Evolutionary conservation across 2,329 filamentous ascomycete genomes (phyloP), one percentile per base, ranked within the genome.

Genomic region (Pseudogymnoascus sp.): DNA sequence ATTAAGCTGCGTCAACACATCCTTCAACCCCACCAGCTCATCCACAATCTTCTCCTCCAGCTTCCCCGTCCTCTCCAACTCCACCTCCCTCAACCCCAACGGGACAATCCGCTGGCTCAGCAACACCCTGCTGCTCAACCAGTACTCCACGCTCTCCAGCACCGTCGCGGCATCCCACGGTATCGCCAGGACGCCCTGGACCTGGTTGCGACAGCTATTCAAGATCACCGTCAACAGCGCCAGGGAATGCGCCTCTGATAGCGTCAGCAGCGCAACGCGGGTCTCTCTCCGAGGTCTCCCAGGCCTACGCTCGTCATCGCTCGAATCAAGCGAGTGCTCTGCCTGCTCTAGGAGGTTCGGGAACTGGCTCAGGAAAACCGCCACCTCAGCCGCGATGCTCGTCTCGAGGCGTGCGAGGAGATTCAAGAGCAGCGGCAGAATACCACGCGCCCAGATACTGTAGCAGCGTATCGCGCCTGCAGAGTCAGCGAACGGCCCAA

Each of bases 311-410:
- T 65, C 41, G 9, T 69, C 64, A 65, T 81, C 74, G 20, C 83
- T 77, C 34, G 83, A 77, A 69, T 90, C 87, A 64, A 97, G 85
- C 1, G 88, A 82, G 58, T 85, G 83, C 6, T 88, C 81, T 11
- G 90, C 90, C 30, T 89, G 84, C 41, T 77, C 75, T 8, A 99
- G 80, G 62, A 97, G 86, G 54, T 85, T 82, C 9, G 90, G 87
- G 72, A 96, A 99, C 71, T 91, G 88, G 70, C 95, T 96, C 28
- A 99, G 80, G 70, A 97, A 95, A 62, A 87, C 86, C 0, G 89
- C 84, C 5, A 97, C 84, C 73, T 99, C 94, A 0, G 87, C 84
- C 0, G 91, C 92, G 54, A 96, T 85, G 1, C 90, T 88, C 1
- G 86, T 81, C 9, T 91, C 91, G 16, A 99, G 84, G 9, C 89